Evolutionary conservation across 2,329 filamentous ascomycete species (phyloP).

Genomic region (Colletotrichum sp.): DNA sequence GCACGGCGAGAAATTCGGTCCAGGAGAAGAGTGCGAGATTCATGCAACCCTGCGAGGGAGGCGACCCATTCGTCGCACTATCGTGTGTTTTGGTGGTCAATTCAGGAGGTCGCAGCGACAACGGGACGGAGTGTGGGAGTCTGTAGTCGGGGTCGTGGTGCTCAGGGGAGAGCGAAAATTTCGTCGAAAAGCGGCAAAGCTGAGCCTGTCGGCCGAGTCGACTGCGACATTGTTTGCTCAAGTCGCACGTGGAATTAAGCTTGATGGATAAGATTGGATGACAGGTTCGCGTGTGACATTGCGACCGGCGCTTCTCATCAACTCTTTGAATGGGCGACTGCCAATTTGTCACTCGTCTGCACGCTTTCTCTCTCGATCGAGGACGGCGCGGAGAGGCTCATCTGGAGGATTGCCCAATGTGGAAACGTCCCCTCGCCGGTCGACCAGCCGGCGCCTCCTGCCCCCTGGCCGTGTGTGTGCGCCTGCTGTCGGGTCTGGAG

Average conservation of each 20-base stretch:
- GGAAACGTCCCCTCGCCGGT: neutral
- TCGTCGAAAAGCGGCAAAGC: neutral
- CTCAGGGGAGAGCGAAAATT: neutral
- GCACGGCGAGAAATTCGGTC: neutral
- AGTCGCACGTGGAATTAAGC: conserved; percentile 18
- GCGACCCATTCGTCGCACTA: neutral
- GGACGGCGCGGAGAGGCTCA: neutral
- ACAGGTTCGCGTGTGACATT: conserved; percentile 15
- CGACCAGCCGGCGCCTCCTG: neutral
- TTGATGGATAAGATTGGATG: conserved; percentile 19
- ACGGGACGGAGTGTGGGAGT: neutral
- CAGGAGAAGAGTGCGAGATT: neutral
- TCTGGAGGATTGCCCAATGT: neutral
- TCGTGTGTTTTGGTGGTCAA: neutral
- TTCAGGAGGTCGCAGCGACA: neutral
- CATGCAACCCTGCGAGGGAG: conserved; percentile 1
- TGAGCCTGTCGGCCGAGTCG: neutral
- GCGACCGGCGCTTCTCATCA: neutral
- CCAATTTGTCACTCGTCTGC: neutral
- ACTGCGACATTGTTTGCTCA: neutral
- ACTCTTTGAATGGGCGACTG: neutral
- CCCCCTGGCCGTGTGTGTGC: neutral
- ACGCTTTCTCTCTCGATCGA: neutral
- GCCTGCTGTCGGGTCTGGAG: neutral
- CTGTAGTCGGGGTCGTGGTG: neutral